Percentiles rank a stretch among this genome's conserved stretches.
Conservation (phyloP, 441 rosid genomes). For the Croton setiger region DNA sequence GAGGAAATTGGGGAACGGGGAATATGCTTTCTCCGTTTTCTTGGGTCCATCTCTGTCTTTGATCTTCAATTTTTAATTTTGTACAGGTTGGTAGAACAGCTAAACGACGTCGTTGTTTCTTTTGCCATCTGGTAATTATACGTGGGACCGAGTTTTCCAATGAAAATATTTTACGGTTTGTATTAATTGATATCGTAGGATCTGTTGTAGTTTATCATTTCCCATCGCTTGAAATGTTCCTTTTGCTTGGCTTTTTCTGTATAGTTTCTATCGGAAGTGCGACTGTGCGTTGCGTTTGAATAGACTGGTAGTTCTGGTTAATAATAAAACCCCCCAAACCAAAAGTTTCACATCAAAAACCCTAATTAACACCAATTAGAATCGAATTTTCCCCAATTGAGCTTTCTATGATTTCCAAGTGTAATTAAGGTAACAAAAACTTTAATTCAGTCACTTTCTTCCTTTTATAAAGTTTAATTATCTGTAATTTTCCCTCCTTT, state of each 20-base stretch:
- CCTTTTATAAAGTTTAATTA: too few species aligned
- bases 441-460: background rate
- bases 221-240: background rate
- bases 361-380: slow-evolving; percentile 8
- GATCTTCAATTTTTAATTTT: background rate
- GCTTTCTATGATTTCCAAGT: background rate
- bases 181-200: background rate
- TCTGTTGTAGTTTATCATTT: background rate
- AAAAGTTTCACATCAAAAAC: slow-evolving; percentile 7
- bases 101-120: background rate
- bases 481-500: too few species aligned
- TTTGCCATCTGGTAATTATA: background rate
- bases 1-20: background rate
- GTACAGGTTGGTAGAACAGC: background rate
- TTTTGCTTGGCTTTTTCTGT: background rate
- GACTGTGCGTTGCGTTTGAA: background rate
- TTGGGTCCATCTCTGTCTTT: background rate
- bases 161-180: background rate
- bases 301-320: slow-evolving; percentile 20
- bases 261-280: background rate
- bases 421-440: background rate
- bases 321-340: background rate
- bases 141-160: background rate
- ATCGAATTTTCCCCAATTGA: background rate
- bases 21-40: background rate